A percentile compares a stretch with the other conserved stretches of the same genome.
These are phyloP conservation scores for Cryphonectria naterciae DNA, from an alignment of 2,329 filamentous ascomycete genomes.

Conservation along the genomic window DNA sequence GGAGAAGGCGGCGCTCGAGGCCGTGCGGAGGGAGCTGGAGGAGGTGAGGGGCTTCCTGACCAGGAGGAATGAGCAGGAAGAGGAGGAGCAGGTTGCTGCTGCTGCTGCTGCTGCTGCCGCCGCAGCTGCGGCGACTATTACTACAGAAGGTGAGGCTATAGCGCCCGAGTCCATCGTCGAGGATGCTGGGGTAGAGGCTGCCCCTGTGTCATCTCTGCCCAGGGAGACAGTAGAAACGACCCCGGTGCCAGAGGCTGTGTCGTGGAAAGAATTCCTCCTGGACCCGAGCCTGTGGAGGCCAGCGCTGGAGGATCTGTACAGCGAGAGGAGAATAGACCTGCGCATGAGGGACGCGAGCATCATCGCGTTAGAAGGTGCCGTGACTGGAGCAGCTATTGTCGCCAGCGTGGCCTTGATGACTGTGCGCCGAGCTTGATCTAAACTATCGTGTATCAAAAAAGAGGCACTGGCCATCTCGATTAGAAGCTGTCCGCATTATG, in stretches of 20 bases:
- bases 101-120: slow-evolving; percentile 25
- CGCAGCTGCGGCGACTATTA: slow-evolving; percentile 13
- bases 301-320: slow-evolving; percentile 62
- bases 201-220: slow-evolving; percentile 16
- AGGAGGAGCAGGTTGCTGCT: slow-evolving; percentile 18
- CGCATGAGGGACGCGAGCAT: slow-evolving; percentile 72
- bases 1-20: slow-evolving; percentile 63
- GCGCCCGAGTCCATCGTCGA: slow-evolving; percentile 36
- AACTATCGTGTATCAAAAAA: slow-evolving; percentile 24
- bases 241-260: slow-evolving; percentile 26
- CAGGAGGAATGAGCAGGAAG: slow-evolving; percentile 27
- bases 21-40: slow-evolving; percentile 50
- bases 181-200: slow-evolving; percentile 34
- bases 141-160: neutral
- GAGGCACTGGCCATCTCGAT: neutral
- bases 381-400: slow-evolving; percentile 66
- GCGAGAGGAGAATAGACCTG: slow-evolving; percentile 65
- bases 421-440: slow-evolving; percentile 42
- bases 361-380: slow-evolving; percentile 69
- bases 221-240: slow-evolving; percentile 27
- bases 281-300: slow-evolving; percentile 53
- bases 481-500: slow-evolving; percentile 3
- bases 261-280: slow-evolving; percentile 50
- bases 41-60: slow-evolving; percentile 38
- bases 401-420: slow-evolving; percentile 57